These are phyloP conservation scores for Sanghuangporus weigelae DNA, from an alignment of 1,284 basidiomycete species.

Conservation along the genomic window DNA sequence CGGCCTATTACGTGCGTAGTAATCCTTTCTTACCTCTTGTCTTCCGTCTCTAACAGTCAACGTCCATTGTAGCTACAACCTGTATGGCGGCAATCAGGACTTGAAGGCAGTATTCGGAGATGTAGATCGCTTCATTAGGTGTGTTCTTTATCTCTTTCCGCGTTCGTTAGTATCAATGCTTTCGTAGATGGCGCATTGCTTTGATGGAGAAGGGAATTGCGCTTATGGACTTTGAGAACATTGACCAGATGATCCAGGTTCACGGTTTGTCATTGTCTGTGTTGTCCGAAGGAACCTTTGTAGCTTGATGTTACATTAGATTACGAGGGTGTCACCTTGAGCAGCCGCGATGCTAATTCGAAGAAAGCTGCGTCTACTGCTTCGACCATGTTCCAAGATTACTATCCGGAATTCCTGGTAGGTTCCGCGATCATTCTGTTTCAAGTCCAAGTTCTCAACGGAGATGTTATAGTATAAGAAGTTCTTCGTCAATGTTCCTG, in stretches of 20 bases:
- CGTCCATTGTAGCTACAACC: conserved; percentile 49
- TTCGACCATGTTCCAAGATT: conserved; percentile 60
- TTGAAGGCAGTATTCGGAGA: conserved; percentile 65
- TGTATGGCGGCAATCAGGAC: conserved; percentile 65
- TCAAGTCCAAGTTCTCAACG: background rate
- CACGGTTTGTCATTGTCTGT: conserved; percentile 43
- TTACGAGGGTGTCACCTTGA: conserved; percentile 65
- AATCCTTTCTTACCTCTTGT: background rate
- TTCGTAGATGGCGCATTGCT: conserved; percentile 63
- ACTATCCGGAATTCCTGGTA: conserved; percentile 76
- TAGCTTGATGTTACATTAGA: conserved; percentile 35
- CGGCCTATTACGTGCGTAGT: conserved; percentile 55
- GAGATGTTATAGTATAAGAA: conserved; percentile 52
- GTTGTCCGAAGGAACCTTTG: background rate
- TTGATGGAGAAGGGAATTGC: conserved; percentile 65
- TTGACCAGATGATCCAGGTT: conserved; percentile 72
- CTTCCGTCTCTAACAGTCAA: background rate
- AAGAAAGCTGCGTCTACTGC: conserved; percentile 71
- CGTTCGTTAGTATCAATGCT: background rate
- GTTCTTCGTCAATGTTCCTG: conserved; percentile 76
- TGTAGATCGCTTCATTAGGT: conserved; percentile 67
- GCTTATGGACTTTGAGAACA: conserved; percentile 61
- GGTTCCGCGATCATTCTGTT: conserved; percentile 24
- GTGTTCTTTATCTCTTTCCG: conserved; percentile 14
- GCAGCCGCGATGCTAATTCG: conserved; percentile 63